These are phyloP conservation scores for Starmerella vaccinii DNA, from an alignment of 805 yeast species.

Conservation along the genomic window DNA sequence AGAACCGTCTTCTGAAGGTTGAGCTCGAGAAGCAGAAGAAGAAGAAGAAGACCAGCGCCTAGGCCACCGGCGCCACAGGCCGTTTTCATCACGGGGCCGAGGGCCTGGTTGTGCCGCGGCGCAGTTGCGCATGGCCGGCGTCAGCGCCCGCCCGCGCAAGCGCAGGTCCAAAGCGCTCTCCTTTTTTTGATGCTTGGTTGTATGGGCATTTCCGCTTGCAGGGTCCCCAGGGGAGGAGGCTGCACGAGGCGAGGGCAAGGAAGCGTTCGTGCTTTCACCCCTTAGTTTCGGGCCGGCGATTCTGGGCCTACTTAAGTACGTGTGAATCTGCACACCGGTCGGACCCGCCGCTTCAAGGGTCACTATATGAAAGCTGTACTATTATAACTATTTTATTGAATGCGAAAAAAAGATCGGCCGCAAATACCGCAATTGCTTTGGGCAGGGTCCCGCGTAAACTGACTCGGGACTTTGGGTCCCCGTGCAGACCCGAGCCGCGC, in stretches of 20 bases:
- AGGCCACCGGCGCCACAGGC: neutral
- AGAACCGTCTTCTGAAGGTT: slow-evolving; percentile 71
- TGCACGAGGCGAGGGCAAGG: neutral
- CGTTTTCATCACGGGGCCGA: neutral
- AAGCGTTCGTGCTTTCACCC: neutral
- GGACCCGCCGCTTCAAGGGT: neutral
- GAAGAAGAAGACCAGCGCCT: slow-evolving; percentile 23
- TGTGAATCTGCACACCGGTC: neutral
- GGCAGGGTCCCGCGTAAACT: neutral
- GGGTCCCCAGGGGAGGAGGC: neutral
- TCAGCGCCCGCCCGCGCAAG: too few species aligned
- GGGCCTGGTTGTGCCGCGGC: too few species aligned
- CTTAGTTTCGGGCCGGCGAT: neutral
- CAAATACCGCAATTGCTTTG: too few species aligned
- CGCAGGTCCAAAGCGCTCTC: neutral
- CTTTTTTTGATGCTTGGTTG: neutral
- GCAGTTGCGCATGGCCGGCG: too few species aligned
- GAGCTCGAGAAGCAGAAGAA: slow-evolving; percentile 33
- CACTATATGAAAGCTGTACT: neutral
- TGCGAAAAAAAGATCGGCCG: too few species aligned
- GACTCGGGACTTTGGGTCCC: neutral
- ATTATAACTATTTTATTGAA: neutral
- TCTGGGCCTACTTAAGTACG: neutral
- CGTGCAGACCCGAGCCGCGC: neutral
- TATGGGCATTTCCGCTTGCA: neutral